Evolutionary conservation across 805 yeast genomes (phyloP), one percentile per base, ranked within the genome.

Genomic region (Hanseniaspora guilliermondii): DNA sequence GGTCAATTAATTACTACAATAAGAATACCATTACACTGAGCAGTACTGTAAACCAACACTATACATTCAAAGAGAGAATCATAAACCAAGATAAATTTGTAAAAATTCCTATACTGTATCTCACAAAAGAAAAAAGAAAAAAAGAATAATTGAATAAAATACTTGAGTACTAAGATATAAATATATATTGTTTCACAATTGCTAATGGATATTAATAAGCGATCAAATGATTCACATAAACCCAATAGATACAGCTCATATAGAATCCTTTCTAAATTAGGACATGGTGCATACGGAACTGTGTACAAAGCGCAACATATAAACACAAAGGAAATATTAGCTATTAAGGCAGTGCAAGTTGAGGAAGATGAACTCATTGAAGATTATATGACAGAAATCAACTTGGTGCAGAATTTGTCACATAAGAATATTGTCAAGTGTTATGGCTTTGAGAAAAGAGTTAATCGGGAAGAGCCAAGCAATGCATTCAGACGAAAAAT

Each of bases 391-490:
- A 64, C 67, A 37, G 97, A 88, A 64, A 85, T 91, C 71, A 75
- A 77, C 45, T 69, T 93, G 45, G 73, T 93, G 57, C 82, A 84
- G 61, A 85, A 81, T 40, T 70, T 93, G 55, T 81, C 85, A 60
- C 97, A 93, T 66, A 83, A 80, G 56, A 88, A 93, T 64, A 88
- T 93, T 57, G 97, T 93, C 17, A 80, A 93, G 61, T 93, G 91
- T 65, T 80, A 85, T 46, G 98, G 98, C 0, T 86, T 94, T 53
- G 80, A 87, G n/a, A 77, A 66, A 80, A 25, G 91, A 80, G 59
- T 79, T 75, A 40, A 73, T 24, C 17, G 36, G 6, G 38, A 44
- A 17, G 47, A 44, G 11, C 9, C n/a, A 14, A 32, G 17, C 25
- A 44, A 44, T 44, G 25, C 36, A 17, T 19, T 44, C 12, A 21